These are phyloP conservation scores for Mentha longifolia DNA, from an alignment of 257 asterid species.

Conservation along the genomic window DNA sequence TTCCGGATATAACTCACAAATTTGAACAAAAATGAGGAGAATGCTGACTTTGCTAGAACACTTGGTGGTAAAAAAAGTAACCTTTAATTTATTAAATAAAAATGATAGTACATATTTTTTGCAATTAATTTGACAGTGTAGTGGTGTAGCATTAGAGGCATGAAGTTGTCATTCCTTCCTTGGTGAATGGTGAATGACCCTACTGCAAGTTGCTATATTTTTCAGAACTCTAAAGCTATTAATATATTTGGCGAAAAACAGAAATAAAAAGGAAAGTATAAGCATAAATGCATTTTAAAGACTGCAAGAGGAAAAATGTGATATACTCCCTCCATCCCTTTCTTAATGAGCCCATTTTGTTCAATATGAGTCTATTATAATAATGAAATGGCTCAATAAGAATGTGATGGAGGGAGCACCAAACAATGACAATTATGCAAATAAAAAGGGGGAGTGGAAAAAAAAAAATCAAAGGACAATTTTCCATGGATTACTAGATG, in stretches of 20 bases:
- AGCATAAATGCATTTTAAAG: not conserved
- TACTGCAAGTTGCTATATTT: not conserved
- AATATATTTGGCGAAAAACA: not conserved
- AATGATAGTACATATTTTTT: not conserved
- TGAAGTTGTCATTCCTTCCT: not conserved
- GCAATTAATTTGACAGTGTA: not conserved
- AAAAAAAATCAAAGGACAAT: not conserved
- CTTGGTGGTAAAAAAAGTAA: not conserved
- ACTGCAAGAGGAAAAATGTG: not conserved
- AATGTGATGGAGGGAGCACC: too few relatives aligned
- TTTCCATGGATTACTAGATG: not conserved
- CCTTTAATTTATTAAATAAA: too few relatives aligned
- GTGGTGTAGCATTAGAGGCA: slow-evolving; percentile 1
- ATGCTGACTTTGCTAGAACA: slow-evolving; percentile 5
- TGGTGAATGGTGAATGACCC: not conserved
- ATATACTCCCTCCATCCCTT: too few relatives aligned
- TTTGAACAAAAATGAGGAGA: not conserved
- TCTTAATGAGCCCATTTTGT: too few relatives aligned
- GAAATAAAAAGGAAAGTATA: not conserved
- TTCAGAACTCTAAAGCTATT: not conserved
- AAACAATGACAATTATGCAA: not conserved
- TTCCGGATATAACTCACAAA: not conserved
- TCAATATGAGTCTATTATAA: too few relatives aligned
- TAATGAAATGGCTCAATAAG: too few relatives aligned
- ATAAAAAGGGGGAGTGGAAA: not conserved